Base-by-base conservation (phyloP, 306 rosid species). In the Calophaca sinica region DNA sequence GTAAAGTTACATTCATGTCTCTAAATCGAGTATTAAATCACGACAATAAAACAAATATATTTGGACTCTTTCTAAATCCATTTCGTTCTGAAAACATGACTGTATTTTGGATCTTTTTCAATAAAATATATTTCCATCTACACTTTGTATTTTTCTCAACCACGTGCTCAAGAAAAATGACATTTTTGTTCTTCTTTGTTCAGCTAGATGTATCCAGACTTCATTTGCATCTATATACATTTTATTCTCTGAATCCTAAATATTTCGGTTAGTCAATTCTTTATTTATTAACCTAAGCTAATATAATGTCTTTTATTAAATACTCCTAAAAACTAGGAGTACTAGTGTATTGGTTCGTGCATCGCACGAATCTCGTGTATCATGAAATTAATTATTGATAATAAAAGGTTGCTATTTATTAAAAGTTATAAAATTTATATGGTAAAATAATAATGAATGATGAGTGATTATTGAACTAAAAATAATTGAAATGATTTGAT, bases 131-230 rank as follows among this genome's bases (percentile, higher is more conserved):
- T 52, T 6, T 15, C 20, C 10, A 0, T 20, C 26, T 20, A 20
- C 26, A 20, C 26, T 10, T 49, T 49, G 53, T 49, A 12, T 11
- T 11, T 12, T 49, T 49, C 51, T 15, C 53, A 29, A 26, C 38
- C 36, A 26, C 36, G 9, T 2, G n/a, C 9, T 63, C 12, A 3
- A 4, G 42, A 62, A 2, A 13, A 38, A 38, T 38, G 7, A 32
- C 5, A 62, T 62, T 29, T 67, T 7, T 31, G 10, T 32, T 32
- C 31, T 8, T 29, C 29, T 45, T 45, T 48, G 33, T 49, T 50
- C 20, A 71, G 39, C 29, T 0, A 26, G 42, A 41, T 72, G 76
- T 72, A 72, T 55, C 55, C 1, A 32, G 55, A 61, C 67, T 42
- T 12, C 32, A 50, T 5, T 42, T 41, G 49, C 44, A 6, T 42